These are phyloP conservation scores for Trichoderma sp. DNA, from an alignment of 2,329 filamentous ascomycete species.

Conservation along the genomic window DNA sequence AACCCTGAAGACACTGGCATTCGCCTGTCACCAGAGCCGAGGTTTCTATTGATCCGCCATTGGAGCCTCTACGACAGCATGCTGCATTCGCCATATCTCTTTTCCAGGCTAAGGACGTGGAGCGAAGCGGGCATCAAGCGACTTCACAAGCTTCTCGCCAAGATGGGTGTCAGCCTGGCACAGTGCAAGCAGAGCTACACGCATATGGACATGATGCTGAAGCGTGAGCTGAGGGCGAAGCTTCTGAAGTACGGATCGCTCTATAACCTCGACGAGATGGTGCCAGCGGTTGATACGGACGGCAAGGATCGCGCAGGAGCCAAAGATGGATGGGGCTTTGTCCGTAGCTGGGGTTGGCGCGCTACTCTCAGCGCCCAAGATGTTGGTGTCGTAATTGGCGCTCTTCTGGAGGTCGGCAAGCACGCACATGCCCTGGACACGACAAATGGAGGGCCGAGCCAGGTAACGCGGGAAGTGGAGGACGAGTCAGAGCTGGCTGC, in stretches of 20 bases:
- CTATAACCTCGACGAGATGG: slow-evolving; percentile 91
- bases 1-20: slow-evolving; percentile 92
- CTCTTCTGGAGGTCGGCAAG: slow-evolving; percentile 88
- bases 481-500: slow-evolving; percentile 52
- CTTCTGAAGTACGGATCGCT: slow-evolving; percentile 88
- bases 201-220: slow-evolving; percentile 98
- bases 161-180: slow-evolving; percentile 93
- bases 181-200: slow-evolving; percentile 96
- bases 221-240: slow-evolving; percentile 80
- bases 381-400: slow-evolving; percentile 88
- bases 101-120: slow-evolving; percentile 91
- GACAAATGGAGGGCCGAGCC: slow-evolving; percentile 36
- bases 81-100: slow-evolving; percentile 94
- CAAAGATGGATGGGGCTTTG: slow-evolving; percentile 95
- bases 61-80: slow-evolving; percentile 99
- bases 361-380: slow-evolving; percentile 92
- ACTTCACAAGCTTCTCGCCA: slow-evolving; percentile 90
- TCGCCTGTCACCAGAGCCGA: slow-evolving; percentile 87
- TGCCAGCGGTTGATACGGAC: slow-evolving; percentile 75
- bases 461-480: slow-evolving; percentile 47
- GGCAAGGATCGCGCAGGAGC: slow-evolving; percentile 68
- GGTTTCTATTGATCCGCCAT: slow-evolving; percentile 88
- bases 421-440: slow-evolving; percentile 45
- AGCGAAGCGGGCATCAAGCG: slow-evolving; percentile 85
- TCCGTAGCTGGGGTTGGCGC: slow-evolving; percentile 96